A percentile compares a stretch with the other conserved stretches of the same genome.
These are phyloP conservation scores for Chaetomium fimeti DNA, from an alignment of 495 filamentous ascomycete species.

Conservation along the genomic window DNA sequence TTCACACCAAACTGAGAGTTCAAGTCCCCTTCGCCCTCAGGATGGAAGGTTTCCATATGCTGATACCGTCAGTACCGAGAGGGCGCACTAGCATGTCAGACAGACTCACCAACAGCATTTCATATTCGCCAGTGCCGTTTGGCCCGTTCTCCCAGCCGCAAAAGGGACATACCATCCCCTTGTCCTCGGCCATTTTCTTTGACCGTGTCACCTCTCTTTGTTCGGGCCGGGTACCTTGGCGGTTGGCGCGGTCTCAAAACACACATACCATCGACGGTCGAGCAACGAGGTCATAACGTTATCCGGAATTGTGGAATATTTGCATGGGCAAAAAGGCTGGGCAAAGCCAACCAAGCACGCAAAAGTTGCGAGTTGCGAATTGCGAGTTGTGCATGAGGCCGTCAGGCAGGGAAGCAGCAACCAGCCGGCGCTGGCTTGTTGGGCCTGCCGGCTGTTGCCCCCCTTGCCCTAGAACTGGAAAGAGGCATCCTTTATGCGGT, in stretches of 20 bases:
- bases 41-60: slow-evolving; percentile 60
- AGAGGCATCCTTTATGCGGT: slow-evolving; percentile 12
- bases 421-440: not conserved
- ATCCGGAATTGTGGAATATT: not conserved
- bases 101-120: slow-evolving; percentile 34
- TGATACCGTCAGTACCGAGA: slow-evolving; percentile 14
- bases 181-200: slow-evolving; percentile 19
- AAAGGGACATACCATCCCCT: slow-evolving; percentile 33
- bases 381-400: not conserved
- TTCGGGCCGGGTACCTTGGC: not conserved
- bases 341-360: no score
- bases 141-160: slow-evolving; percentile 31
- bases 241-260: not conserved
- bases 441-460: not conserved
- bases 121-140: slow-evolving; percentile 28
- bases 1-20: slow-evolving; percentile 50
- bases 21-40: slow-evolving; percentile 43
- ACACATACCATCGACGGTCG: not conserved
- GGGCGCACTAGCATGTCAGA: not conserved
- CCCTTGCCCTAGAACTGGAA: not conserved
- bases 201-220: slow-evolving; percentile 9
- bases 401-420: slow-evolving; percentile 4
- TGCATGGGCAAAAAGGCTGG: not conserved
- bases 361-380: not conserved
- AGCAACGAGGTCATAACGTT: not conserved